phyloP scores from a whole-genome alignment of 2,329 filamentous ascomycete species.

The Epichloe glyceriae region DNA sequence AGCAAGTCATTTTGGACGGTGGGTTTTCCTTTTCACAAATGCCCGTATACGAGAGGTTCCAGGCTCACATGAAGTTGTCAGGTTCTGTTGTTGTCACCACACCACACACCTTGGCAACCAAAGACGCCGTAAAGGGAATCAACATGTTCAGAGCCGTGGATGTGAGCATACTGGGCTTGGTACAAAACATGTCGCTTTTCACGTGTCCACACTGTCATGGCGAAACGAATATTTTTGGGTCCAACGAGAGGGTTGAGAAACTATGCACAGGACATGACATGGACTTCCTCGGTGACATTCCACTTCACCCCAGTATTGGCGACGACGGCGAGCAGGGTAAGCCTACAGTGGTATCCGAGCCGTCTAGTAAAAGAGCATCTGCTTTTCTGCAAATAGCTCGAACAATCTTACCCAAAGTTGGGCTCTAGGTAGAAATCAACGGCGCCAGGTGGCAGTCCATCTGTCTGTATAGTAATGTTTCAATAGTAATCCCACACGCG shows the following conservation, averaged over 20 bases:
- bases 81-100: conserved; percentile 81
- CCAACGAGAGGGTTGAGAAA: conserved; percentile 46
- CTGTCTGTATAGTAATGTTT: background rate
- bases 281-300: conserved; percentile 77
- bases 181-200: conserved; percentile 87
- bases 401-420: conserved; percentile 34
- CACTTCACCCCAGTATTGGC: conserved; percentile 74
- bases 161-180: conserved; percentile 70
- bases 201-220: conserved; percentile 64
- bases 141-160: conserved; percentile 84
- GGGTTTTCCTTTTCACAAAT: conserved; percentile 13
- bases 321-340: conserved; percentile 77
- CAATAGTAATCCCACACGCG: background rate
- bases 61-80: conserved; percentile 15
- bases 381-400: conserved; percentile 62
- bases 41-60: background rate
- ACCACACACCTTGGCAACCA: conserved; percentile 82
- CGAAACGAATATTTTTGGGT: conserved; percentile 65
- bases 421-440: conserved; percentile 9
- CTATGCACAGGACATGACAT: conserved; percentile 63
- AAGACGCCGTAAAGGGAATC: conserved; percentile 83
- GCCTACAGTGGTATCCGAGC: conserved; percentile 82
- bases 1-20: conserved; percentile 83
- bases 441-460: background rate
- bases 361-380: conserved; percentile 56